These are phyloP conservation scores for Scopulariopsis brevicaulis DNA, from an alignment of 2,329 filamentous ascomycete species.

Conservation along the genomic window DNA sequence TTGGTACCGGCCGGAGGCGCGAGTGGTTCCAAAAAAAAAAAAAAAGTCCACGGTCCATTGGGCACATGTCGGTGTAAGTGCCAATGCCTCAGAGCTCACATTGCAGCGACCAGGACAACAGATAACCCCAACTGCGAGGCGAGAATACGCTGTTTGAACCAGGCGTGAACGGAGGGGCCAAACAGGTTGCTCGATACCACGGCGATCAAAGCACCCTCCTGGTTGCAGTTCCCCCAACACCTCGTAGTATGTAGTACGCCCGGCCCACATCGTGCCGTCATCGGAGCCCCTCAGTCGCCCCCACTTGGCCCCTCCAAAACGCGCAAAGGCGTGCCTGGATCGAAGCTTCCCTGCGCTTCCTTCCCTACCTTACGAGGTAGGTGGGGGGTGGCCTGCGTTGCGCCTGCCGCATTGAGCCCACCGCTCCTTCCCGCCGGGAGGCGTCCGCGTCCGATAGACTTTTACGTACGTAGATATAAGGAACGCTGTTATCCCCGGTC, in stretches of 20 bases:
- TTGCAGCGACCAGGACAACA: too few species aligned
- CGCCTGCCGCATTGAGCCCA: not conserved
- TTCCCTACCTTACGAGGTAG: not conserved
- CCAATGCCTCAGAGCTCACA: too few species aligned
- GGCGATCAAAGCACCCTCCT: not conserved
- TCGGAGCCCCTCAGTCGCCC: not conserved
- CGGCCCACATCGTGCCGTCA: not conserved
- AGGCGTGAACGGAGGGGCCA: not conserved
- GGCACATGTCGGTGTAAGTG: too few species aligned
- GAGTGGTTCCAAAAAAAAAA: not conserved
- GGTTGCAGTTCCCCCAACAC: not conserved
- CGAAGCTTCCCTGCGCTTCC: not conserved
- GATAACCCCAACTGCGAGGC: too few species aligned
- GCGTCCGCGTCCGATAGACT: too few species aligned
- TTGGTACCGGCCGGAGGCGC: too few species aligned
- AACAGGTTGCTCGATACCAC: not conserved
- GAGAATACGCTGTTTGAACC: too few species aligned
- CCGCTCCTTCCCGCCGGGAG: not conserved
- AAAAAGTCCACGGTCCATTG: too few species aligned
- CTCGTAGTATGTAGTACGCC: not conserved
- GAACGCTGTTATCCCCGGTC: not conserved
- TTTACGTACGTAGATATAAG: too few species aligned
- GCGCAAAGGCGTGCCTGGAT: not conserved
- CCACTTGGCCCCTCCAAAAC: not conserved
- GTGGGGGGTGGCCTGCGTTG: not conserved